Evolutionary conservation across 768 basidiomycete genomes (phyloP), one percentile per base, ranked within the genome.

Genomic region (Pisolithus microcarpus): DNA sequence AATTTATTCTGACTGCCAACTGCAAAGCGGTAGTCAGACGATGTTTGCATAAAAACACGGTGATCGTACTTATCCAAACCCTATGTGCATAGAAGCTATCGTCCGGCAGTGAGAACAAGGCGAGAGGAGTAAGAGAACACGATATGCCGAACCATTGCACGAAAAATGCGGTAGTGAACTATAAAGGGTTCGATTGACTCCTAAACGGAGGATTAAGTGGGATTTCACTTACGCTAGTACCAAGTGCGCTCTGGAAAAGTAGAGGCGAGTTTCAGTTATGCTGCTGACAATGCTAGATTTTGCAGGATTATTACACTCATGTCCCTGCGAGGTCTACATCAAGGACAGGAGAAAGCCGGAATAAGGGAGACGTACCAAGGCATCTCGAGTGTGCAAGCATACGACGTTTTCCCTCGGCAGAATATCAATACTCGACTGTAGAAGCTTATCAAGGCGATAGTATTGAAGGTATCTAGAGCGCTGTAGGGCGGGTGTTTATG

Each of bases 41-140:
- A 4, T 7, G 13, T 39, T 10, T 8, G 30, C 21, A 23, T 1
- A 7, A 16, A 24, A 16, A 16, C 11, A 13, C 21, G 4, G 1
- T 16, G 13, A 34, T 4, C 15, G 1, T 39, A 63, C 61, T 62
- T 56, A 63, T 61, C 59, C 59, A 64, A n/a, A 64, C 59, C 34
- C 60, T 60, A 23, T 63, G 62, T 21, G 51, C 50, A 26, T 64
- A 64, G 31, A 63, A 63, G 46, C 62, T 64, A 39, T 39, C 13
- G 30, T 11, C 18, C 21, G 19, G 7, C 1, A 1, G 18, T 61
- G 9, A 56, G 52, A 18, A 3, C 42, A 7, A 2, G 2, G 23
- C 16, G 31, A 36, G 39, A 15, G 4, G 34, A 34, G 19, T 21
- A 7, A 13, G 28, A 4, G 34, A 30, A 30, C 10, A 13, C 2